phyloP scores from a whole-genome alignment of 352 stramenopile genomes.

The Pythium diclinum region DNA sequence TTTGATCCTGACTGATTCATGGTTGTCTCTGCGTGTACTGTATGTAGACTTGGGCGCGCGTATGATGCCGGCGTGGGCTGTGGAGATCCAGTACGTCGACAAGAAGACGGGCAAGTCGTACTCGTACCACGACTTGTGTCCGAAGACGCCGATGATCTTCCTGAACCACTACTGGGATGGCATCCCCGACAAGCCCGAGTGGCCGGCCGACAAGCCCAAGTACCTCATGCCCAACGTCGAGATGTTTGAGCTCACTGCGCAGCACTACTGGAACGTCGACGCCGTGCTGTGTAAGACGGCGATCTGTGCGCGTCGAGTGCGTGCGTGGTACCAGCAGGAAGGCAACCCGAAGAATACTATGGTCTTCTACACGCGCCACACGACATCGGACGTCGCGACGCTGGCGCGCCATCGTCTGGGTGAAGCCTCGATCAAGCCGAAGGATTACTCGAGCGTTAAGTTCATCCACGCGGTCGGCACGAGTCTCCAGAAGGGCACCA shows the following conservation, averaged over 20 bases:
- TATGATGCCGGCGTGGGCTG: constrained; percentile 40
- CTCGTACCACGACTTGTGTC: constrained; percentile 53
- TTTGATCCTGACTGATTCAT: not conserved
- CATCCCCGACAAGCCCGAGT: constrained; percentile 18
- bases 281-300: constrained; percentile 57
- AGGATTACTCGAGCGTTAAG: constrained; percentile 44
- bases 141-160: constrained; percentile 29
- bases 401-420: constrained; percentile 33
- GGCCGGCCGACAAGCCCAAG: constrained; percentile 26
- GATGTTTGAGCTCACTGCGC: constrained; percentile 45
- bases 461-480: constrained; percentile 52
- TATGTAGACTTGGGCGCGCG: constrained; percentile 33
- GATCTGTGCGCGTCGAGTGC: constrained; percentile 39
- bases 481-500: constrained; percentile 54
- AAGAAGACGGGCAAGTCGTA: constrained; percentile 34
- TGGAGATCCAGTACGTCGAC: constrained; percentile 44
- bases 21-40: not conserved
- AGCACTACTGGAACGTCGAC: constrained; percentile 45
- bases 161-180: constrained; percentile 38
- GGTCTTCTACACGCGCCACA: constrained; percentile 58
- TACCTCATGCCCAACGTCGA: constrained; percentile 30
- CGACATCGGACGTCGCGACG: constrained; percentile 45
- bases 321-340: constrained; percentile 51
- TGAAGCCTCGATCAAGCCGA: constrained; percentile 5
- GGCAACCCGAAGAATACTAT: constrained; percentile 46